Conservation (phyloP, 2,329 filamentous ascomycete species). For the Penicillium sp. region DNA sequence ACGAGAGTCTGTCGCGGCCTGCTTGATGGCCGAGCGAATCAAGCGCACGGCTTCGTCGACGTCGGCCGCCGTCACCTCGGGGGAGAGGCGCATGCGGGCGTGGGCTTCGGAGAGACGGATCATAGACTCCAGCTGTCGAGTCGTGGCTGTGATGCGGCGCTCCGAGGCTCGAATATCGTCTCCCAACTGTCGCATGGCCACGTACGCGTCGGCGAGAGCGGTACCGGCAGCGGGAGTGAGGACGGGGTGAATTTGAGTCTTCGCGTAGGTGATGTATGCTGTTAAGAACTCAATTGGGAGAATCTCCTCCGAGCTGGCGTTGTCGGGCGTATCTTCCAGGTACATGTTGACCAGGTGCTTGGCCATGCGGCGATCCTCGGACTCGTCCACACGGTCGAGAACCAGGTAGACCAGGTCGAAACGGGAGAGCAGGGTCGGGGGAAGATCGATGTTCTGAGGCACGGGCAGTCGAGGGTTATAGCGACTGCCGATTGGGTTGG, state of each 20-base stretch:
- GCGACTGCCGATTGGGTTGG: conserved; percentile 96
- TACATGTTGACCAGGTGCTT: conserved; percentile 96
- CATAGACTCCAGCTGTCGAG: conserved; percentile 96
- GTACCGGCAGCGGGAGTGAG: conserved; percentile 80
- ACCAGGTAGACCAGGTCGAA: conserved; percentile 98
- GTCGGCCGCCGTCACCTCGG: conserved; percentile 76
- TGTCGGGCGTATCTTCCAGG: conserved; percentile 89
- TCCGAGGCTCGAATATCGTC: conserved; percentile 85
- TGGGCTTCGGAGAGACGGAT: conserved; percentile 95
- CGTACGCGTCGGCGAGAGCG: conserved; percentile 84
- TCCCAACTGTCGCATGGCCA: conserved; percentile 92
- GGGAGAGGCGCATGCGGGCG: conserved; percentile 91
- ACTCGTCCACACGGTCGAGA: conserved; percentile 90
- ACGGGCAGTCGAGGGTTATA: conserved; percentile 97
- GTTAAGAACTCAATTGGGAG: conserved; percentile 94
- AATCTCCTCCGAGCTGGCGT: conserved; percentile 76
- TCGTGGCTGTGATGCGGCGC: conserved; percentile 96
- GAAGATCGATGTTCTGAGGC: conserved; percentile 96
- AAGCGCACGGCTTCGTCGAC: conserved; percentile 89
- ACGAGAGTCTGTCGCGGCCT: conserved; percentile 90
- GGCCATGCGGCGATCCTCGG: conserved; percentile 82
- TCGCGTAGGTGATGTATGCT: conserved; percentile 94
- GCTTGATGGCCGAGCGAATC: conserved; percentile 93
- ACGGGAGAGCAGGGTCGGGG: conserved; percentile 89
- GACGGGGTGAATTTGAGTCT: conserved; percentile 79